These are phyloP conservation scores for Arthromyces matolae DNA, from an alignment of 768 basidiomycete genomes.

Conservation along the genomic window DNA sequence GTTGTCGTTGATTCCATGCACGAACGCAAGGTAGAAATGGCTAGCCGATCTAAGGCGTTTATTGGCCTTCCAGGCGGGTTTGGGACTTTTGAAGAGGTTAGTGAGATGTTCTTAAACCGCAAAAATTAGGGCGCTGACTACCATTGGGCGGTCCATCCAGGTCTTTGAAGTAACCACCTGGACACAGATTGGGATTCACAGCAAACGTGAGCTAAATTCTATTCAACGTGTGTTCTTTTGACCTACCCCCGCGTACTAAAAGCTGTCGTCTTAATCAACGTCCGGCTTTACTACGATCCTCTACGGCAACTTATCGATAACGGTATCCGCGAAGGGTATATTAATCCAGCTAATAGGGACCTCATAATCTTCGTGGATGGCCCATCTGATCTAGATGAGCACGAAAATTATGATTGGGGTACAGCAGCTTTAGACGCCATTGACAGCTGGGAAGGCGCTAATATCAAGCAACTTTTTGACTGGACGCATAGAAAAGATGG, in stretches of 20 bases:
- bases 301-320: slow-evolving; percentile 71
- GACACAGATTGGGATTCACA: slow-evolving; percentile 87
- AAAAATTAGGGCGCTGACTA: background rate
- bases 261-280: slow-evolving; percentile 89
- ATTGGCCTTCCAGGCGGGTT: slow-evolving; percentile 90
- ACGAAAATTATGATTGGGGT: slow-evolving; percentile 77
- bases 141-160: slow-evolving; percentile 38
- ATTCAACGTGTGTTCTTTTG: background rate
- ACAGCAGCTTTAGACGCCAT: slow-evolving; percentile 60
- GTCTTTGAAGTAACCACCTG: slow-evolving; percentile 92
- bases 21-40: slow-evolving; percentile 90
- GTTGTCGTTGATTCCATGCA: slow-evolving; percentile 81
- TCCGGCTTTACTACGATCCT: slow-evolving; percentile 78
- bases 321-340: slow-evolving; percentile 71
- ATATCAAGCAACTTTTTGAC: slow-evolving; percentile 35
- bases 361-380: slow-evolving; percentile 78
- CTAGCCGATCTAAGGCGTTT: slow-evolving; percentile 73
- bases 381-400: slow-evolving; percentile 46
- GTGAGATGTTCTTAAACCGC: background rate
- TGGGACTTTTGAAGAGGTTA: slow-evolving; percentile 92
- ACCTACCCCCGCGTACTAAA: background rate
- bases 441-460: slow-evolving; percentile 49
- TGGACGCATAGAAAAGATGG: slow-evolving; percentile 45
- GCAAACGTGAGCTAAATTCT: slow-evolving; percentile 61
- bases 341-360: slow-evolving; percentile 53